Evolutionary conservation across 352 stramenopile genomes (phyloP).

Genomic region (Phytopythium ostracodes): DNA sequence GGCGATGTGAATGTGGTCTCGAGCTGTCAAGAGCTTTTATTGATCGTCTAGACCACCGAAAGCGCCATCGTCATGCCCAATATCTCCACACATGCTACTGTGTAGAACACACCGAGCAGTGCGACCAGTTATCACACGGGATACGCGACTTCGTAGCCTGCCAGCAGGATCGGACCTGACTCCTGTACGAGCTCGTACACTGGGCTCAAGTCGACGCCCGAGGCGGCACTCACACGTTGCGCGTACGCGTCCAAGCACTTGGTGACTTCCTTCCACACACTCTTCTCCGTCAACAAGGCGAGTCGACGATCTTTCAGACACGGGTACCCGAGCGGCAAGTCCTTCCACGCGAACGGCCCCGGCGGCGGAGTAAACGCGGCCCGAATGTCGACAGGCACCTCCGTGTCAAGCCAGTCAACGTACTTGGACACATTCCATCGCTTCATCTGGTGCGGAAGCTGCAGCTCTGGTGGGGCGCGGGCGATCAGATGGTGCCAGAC

Average conservation of each 20-base stretch:
- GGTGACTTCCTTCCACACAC: conserved; percentile 77
- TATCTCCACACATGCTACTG: background rate
- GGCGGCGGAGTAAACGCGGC: background rate
- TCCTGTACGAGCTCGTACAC: conserved; percentile 77
- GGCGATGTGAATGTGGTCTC: background rate
- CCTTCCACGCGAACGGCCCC: conserved; percentile 16
- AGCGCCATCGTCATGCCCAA: background rate
- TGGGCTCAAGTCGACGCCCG: conserved; percentile 38
- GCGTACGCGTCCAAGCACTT: conserved; percentile 78
- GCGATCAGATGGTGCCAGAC: conserved; percentile 84
- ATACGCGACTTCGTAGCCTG: conserved; percentile 68
- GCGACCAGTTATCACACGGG: conserved; percentile 16
- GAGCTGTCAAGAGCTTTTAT: background rate
- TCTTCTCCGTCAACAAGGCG: conserved; percentile 53
- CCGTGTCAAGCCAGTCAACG: conserved; percentile 75
- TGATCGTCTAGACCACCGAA: background rate
- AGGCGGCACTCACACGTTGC: conserved; percentile 58
- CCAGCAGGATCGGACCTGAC: conserved; percentile 70
- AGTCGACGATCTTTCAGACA: conserved; percentile 56
- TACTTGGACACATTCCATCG: conserved; percentile 70
- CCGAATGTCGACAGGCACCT: conserved; percentile 15
- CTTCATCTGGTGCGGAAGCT: conserved; percentile 76
- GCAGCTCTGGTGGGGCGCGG: conserved; percentile 59
- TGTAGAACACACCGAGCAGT: conserved; percentile 1
- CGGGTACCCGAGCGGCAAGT: conserved; percentile 62